These are phyloP conservation scores for Cyclanthera cordifolia DNA, from an alignment of 306 rosid genomes.

Conservation along the genomic window DNA sequence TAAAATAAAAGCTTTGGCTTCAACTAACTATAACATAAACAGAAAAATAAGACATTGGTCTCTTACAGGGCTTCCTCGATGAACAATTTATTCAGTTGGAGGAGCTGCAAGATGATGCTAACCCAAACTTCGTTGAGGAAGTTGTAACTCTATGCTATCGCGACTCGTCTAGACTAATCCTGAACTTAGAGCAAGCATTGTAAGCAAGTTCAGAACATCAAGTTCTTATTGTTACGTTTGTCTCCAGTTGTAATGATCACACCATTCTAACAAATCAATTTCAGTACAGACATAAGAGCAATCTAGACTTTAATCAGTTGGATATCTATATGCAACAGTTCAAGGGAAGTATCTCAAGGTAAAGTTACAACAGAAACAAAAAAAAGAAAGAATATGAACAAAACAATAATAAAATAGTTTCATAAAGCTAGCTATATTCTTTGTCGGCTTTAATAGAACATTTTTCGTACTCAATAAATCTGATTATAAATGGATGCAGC, in stretches of 20 bases:
- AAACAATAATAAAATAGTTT: not conserved
- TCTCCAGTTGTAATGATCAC: not conserved
- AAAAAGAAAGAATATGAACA: not conserved
- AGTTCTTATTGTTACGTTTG: not conserved
- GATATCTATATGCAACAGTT: slow-evolving; percentile 71
- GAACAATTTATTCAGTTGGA: slow-evolving; percentile 84
- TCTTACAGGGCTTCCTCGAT: slow-evolving; percentile 56
- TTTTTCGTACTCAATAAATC: not conserved
- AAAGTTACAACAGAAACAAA: not conserved
- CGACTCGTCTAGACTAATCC: slow-evolving; percentile 52
- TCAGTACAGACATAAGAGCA: slow-evolving; percentile 42
- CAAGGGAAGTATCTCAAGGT: slow-evolving; percentile 94
- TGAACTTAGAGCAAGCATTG: slow-evolving; percentile 62
- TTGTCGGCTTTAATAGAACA: not conserved
- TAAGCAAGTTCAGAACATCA: slow-evolving; percentile 18
- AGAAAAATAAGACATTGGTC: not conserved
- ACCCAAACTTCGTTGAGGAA: slow-evolving; percentile 90
- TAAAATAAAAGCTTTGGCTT: not conserved
- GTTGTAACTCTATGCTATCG: slow-evolving; percentile 60
- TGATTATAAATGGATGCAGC: slow-evolving; percentile 35
- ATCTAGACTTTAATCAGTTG: slow-evolving; percentile 53
- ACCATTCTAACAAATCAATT: not conserved
- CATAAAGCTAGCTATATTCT: not conserved
- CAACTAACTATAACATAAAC: not conserved
- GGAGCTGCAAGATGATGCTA: slow-evolving; percentile 71